phyloP scores from a whole-genome alignment of 768 basidiomycete species.

The Mycena vulgaris region DNA sequence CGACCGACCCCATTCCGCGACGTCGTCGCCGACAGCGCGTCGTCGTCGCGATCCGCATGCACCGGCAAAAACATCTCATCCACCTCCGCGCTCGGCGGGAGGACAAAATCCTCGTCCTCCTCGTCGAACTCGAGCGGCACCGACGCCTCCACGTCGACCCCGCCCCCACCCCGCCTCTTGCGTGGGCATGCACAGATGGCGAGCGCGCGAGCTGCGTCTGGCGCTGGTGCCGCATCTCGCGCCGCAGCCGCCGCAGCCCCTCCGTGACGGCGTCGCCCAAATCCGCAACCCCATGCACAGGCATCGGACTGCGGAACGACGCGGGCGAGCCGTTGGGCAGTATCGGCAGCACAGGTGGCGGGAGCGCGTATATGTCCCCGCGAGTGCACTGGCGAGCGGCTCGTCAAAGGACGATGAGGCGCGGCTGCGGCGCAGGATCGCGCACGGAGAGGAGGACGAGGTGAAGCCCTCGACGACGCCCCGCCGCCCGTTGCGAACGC shows the following conservation, averaged over 20 bases:
- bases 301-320: constrained; percentile 66
- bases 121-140: constrained; percentile 76
- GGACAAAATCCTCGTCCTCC: too few relatives aligned
- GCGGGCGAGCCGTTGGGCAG: constrained; percentile 75
- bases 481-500: constrained; percentile 50
- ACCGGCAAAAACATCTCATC: constrained; percentile 31
- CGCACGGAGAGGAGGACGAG: too few relatives aligned
- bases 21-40: constrained; percentile 45
- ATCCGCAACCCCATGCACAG: constrained; percentile 69
- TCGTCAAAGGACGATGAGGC: too few relatives aligned
- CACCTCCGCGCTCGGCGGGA: constrained; percentile 31
- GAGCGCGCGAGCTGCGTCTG: constrained; percentile 67
- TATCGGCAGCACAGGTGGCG: constrained; percentile 78
- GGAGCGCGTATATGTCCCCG: constrained; percentile 70
- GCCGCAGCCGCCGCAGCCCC: constrained; percentile 70
- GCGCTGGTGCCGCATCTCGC: constrained; percentile 64
- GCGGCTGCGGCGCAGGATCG: too few relatives aligned
- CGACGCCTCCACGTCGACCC: constrained; percentile 54
- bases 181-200: too few relatives aligned
- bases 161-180: constrained; percentile 26
- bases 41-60: constrained; percentile 39
- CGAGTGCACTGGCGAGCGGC: constrained; percentile 80
- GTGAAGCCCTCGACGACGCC: constrained; percentile 64
- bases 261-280: constrained; percentile 74
- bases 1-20: constrained; percentile 46